These are phyloP conservation scores for Pichia sp. DNA, from an alignment of 1,139 yeast genomes.

Conservation along the genomic window DNA sequence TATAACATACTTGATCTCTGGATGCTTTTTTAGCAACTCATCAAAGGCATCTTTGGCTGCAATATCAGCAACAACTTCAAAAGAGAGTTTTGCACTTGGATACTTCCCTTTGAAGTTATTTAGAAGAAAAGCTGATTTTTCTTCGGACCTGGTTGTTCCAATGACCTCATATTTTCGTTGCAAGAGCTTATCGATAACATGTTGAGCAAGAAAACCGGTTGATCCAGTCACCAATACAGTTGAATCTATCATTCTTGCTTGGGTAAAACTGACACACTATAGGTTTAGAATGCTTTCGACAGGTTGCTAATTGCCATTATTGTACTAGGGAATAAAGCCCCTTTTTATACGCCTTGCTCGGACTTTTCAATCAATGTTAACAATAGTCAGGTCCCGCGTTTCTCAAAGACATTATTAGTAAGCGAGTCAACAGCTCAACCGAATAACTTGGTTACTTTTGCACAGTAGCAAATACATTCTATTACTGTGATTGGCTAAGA, in stretches of 20 bases:
- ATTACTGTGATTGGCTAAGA: too few species aligned
- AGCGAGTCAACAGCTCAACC: too few species aligned
- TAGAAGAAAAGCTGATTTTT: constrained; percentile 29
- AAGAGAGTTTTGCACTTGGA: constrained; percentile 28
- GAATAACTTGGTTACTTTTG: too few species aligned
- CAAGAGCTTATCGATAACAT: constrained; percentile 31
- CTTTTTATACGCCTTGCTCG: too few species aligned
- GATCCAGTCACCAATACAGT: constrained; percentile 23
- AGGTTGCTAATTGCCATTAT: too few species aligned
- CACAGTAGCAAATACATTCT: too few species aligned
- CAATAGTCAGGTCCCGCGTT: too few species aligned
- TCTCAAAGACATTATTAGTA: too few species aligned
- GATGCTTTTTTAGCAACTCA: constrained; percentile 42
- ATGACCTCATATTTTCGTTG: constrained; percentile 32
- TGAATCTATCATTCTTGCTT: background rate
- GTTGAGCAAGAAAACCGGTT: constrained; percentile 23
- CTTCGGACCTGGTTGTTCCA: constrained; percentile 37
- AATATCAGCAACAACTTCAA: constrained; percentile 37
- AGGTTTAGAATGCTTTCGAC: too few species aligned
- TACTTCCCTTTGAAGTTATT: constrained; percentile 29
- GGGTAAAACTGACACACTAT: too few species aligned
- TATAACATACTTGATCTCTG: constrained; percentile 48
- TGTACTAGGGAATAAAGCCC: too few species aligned
- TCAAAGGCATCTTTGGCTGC: constrained; percentile 37
- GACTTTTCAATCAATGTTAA: too few species aligned